Base-by-base conservation (phyloP, 1,284 basidiomycete genomes). In the Coriolopsis trogii region DNA sequence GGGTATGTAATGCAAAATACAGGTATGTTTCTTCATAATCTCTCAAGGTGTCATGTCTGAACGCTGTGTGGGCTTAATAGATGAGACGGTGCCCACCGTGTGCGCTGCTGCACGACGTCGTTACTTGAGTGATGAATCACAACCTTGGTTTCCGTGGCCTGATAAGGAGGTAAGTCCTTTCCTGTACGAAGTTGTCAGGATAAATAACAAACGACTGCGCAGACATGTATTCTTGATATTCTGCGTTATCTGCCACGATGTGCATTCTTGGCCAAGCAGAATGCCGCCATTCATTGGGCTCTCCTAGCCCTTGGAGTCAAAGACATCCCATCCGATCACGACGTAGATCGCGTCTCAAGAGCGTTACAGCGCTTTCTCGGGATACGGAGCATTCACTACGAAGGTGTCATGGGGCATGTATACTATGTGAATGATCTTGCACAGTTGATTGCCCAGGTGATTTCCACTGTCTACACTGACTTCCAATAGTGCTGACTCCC, bases 201-300 rank as follows among this genome's bases (percentile, higher is more conserved):
- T 9, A 16, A 15, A 10, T 46, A 3, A 3, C 37, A 8, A 40
- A 6, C 39, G 4, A 23, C 16, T 1, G 15, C 7, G 3, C 26
- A 58, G 56, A 41, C 48, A 16, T 59, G 58, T 34, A 33, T 51
- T 1, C 26, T 56, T 0, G 58, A 54, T 41, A 33, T 59, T 9
- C 33, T 59, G 1, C 43, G 40, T 4, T 47, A 59, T 28, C 49
- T 59, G 1, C 58, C 58, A 4, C 51, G 55, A 3, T 59, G 50
- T 12, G 21, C 51, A 1, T 59, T 59, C 41, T 59, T 55, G 1
- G 43, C 53, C n/a, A 36, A 31, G 9, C 58, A 59, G 37, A 47
- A 53, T 33, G 51, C 46, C 2, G 38, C 40, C 3, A 51, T 59
- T 7, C 23, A 31, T 3, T 59, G 58, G 58, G 38, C 16, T 9